These are phyloP conservation scores for Aureobasidium sp. DNA, from an alignment of 2,329 filamentous ascomycete genomes.

Conservation along the genomic window DNA sequence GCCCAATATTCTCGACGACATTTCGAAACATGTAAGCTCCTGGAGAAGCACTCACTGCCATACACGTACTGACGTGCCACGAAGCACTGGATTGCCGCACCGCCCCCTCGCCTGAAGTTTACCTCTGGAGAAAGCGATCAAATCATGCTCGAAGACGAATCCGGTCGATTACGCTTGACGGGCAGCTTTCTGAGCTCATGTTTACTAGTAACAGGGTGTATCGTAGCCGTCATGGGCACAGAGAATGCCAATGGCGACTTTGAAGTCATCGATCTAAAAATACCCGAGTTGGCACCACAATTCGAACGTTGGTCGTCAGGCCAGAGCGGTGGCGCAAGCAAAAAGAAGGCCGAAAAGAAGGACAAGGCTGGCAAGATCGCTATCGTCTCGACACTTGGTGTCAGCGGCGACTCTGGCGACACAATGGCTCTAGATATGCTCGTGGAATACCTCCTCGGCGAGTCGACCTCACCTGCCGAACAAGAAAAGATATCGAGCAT, in stretches of 20 bases:
- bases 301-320: conserved; percentile 70
- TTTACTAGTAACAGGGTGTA: conserved; percentile 82
- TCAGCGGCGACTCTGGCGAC: conserved; percentile 70
- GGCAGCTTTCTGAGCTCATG: conserved; percentile 62
- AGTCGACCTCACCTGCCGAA: conserved; percentile 55
- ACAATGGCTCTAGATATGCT: conserved; percentile 70
- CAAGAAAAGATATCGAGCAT: conserved; percentile 61
- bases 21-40: conserved; percentile 72
- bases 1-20: conserved; percentile 90
- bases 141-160: conserved; percentile 92
- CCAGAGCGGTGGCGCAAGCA: conserved; percentile 36
- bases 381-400: conserved; percentile 79
- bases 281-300: conserved; percentile 79
- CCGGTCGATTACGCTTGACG: conserved; percentile 73
- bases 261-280: conserved; percentile 81
- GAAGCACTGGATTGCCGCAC: conserved; percentile 82
- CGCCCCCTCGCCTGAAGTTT: conserved; percentile 71
- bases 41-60: background rate
- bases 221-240: conserved; percentile 89
- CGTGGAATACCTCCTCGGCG: conserved; percentile 80
- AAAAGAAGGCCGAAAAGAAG: conserved; percentile 31
- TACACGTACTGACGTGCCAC: conserved; percentile 13
- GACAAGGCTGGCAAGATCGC: conserved; percentile 64
- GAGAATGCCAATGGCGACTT: conserved; percentile 90
- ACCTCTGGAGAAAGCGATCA: conserved; percentile 53